Evolutionary conservation across 75 land plant genomes (phyloP).

Genomic region (Isoetes taiwanensis): DNA sequence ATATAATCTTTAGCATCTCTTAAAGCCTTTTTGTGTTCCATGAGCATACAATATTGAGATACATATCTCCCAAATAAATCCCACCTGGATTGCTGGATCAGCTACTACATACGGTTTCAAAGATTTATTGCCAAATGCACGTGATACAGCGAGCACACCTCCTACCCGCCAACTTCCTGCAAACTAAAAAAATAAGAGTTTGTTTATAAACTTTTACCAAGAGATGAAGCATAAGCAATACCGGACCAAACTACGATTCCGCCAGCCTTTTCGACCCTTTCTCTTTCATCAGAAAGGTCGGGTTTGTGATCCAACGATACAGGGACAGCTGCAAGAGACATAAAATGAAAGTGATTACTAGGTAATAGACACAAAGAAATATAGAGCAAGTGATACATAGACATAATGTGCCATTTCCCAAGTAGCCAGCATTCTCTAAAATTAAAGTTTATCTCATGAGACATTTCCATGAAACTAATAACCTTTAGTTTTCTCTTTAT

Average conservation of each 20-base stretch:
- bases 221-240: conserved; percentile 9
- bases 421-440: too few relatives aligned
- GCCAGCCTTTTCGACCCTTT: conserved; percentile 81
- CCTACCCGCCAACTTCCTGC: conserved; percentile 31
- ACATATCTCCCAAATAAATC: neutral
- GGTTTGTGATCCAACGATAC: conserved; percentile 75
- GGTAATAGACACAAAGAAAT: neutral
- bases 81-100: conserved; percentile 27
- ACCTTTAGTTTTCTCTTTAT: too few relatives aligned
- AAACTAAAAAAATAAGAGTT: neutral
- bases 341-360: neutral
- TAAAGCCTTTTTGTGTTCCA: too few relatives aligned
- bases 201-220: neutral
- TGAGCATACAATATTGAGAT: neutral
- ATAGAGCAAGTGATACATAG: too few relatives aligned
- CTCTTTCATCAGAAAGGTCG: conserved; percentile 61
- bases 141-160: conserved; percentile 26
- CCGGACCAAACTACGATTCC: conserved; percentile 83
- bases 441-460: too few relatives aligned
- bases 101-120: conserved; percentile 30
- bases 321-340: conserved; percentile 41
- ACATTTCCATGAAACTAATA: too few relatives aligned
- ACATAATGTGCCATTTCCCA: too few relatives aligned
- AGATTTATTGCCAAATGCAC: conserved; percentile 24
- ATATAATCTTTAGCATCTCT: too few relatives aligned